These are phyloP conservation scores for Acanthamoeba triangularis DNA, from an alignment of 208 protist species.

Conservation along the genomic window DNA sequence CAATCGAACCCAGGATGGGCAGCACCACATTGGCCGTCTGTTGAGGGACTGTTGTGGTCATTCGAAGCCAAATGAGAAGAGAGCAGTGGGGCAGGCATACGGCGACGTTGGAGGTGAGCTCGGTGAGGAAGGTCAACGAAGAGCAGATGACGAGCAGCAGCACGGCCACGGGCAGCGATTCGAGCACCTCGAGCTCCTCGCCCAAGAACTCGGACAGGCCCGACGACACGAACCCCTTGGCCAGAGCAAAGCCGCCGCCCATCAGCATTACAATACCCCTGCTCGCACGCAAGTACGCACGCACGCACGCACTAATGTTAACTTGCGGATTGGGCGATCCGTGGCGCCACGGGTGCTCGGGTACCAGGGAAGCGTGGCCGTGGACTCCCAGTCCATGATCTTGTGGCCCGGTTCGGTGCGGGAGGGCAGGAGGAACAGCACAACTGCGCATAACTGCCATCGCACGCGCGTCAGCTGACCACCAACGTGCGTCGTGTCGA, in stretches of 20 bases:
- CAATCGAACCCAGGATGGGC: conserved; percentile 62
- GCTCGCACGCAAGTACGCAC: not conserved
- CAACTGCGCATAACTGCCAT: not conserved
- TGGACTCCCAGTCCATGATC: conserved; percentile 72
- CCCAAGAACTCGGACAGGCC: conserved; percentile 49
- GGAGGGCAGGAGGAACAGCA: conserved; percentile 51
- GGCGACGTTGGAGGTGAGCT: conserved; percentile 64
- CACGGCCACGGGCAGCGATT: not conserved
- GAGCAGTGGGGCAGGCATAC: not conserved
- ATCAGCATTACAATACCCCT: conserved; percentile 69
- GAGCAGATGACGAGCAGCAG: conserved; percentile 31
- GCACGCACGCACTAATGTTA: not conserved
- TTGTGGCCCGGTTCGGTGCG: conserved; percentile 14
- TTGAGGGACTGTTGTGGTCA: not conserved
- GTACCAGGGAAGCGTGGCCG: conserved; percentile 55
- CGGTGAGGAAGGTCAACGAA: conserved; percentile 36
- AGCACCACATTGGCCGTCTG: conserved; percentile 59
- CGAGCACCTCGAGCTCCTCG: conserved; percentile 16
- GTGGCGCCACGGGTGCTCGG: not conserved
- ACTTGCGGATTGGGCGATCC: not conserved
- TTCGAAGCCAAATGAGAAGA: not conserved
- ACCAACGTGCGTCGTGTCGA: no score
- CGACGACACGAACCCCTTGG: not conserved
- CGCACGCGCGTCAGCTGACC: not conserved
- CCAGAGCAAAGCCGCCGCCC: conserved; percentile 65